Evolutionary conservation across 2,329 filamentous ascomycete genomes (phyloP), one percentile per base, ranked within the genome.

Genomic region (Xylaria sp.): DNA sequence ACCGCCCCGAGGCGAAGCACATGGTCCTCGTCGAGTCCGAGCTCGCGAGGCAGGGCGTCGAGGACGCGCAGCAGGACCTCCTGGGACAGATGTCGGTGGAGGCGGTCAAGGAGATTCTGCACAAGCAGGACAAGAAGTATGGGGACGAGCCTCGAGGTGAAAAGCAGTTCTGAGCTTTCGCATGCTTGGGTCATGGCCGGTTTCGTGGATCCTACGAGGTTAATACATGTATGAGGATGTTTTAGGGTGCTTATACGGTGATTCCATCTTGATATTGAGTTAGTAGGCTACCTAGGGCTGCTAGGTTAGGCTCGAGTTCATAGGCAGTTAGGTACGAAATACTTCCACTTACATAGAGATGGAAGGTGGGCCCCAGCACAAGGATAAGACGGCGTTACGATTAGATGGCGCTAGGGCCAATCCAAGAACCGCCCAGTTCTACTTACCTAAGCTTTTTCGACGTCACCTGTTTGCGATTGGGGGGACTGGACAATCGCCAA

Each of bases 1-100:
- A 17, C 16, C n/a, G 49, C 20, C 43, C 49, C 19, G 60, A 58
- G 45, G 54, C 41, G 19, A 19, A 8, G 21, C 44, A 39, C 34
- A 11, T 56, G 21, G 16, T 50, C 17, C 1, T 37, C 45, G 19
- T 29, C 19, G 50, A 58, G 18, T 0, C 11, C 2, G 37, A 22
- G 7, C 13, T 42, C 7, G 13, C 6, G 11, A 18, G 24, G 3
- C 56, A 59, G 8, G 11, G 13, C 2, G 9, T 5, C 9, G 46
- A 47, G 7, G 54, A 57, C n/a, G 1, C 17, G 6, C 4, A 8
- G 7, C 38, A 51, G n/a, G 4, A n/a, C 24, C 2, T 19, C 1
- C 17, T 1, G 19, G 24, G 45, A 2, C 2, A 8, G 4, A 4
- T 16, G 7, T 22, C 38, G 18, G 19, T 11, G 8, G 16, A 17